Base-by-base conservation (phyloP, 2,329 filamentous ascomycete species). In the Basipetospora chlamydospora region DNA sequence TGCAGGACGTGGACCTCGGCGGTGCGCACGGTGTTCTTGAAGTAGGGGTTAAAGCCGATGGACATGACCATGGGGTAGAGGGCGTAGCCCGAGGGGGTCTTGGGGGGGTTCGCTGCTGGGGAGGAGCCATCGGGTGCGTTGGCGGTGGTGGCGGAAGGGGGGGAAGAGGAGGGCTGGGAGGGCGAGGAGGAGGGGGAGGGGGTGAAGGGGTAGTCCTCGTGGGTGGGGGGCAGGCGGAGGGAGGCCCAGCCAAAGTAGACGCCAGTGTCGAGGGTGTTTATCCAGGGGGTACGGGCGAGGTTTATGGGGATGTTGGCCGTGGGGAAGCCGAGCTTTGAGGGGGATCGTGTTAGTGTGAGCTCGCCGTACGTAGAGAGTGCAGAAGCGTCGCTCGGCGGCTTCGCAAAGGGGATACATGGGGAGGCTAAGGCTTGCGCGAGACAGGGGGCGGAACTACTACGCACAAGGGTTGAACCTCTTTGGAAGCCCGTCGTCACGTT, bases 41-140 rank as follows among this genome's bases (percentile, higher is more conserved):
- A 98, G 61, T 87, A 96, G 0, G 90, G 90, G 59, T 96, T 98
- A 70, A 87, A 96, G 30, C 90, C 90, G 46, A 95, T 88, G 42
- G 77, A 84, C 78, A 95, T 82, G 45, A 93, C 86, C 70, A 92
- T 90, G 1, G 84, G 84, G 57, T 79, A 84, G 39, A 90, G 64
- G 33, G 43, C 22, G 20, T 40, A 44, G 44, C 53, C 43, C 25
- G 28, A 37, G 42, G 48, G 45, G 48, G 47, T 39, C 47, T n/a
- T n/a, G 49, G 42, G 28, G 33, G 37, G 36, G 39, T 17, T 6
- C n/a, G n/a, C n/a, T n/a, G n/a, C n/a, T n/a, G n/a, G n/a, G n/a
- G n/a, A n/a, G n/a, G n/a, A n/a, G n/a, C n/a, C n/a, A n/a, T n/a
- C n/a, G n/a, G n/a, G n/a, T n/a, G n/a, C n/a, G n/a, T n/a, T n/a